A percentile compares a stretch with the other conserved stretches of the same genome.
Conservation (phyloP, 1,139 yeast species). For the Maudiozyma humilis region DNA sequence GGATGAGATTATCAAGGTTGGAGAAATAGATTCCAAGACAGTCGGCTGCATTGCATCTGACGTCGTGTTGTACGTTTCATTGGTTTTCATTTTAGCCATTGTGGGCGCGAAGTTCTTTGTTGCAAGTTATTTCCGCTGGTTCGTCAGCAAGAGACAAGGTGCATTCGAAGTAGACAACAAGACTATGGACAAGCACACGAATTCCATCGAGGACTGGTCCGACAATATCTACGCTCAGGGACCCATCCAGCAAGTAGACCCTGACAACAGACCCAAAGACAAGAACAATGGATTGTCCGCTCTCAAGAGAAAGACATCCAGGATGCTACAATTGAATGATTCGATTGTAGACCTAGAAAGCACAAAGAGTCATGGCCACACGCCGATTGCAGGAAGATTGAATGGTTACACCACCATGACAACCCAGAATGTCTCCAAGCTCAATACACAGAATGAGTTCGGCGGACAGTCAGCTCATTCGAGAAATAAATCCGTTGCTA, state of each 20-base stretch:
- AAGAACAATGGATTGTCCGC: slow-evolving; percentile 19
- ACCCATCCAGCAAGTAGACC: slow-evolving; percentile 45
- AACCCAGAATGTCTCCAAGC: slow-evolving; percentile 27
- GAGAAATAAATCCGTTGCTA: slow-evolving; percentile 8
- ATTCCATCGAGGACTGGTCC: slow-evolving; percentile 74
- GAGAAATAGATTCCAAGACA: slow-evolving; percentile 78
- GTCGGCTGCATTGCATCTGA: slow-evolving; percentile 90
- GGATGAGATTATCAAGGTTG: slow-evolving; percentile 79
- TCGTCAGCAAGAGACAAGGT: slow-evolving; percentile 70
- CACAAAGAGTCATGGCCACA: neutral
- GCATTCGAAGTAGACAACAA: slow-evolving; percentile 54
- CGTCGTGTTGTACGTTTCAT: slow-evolving; percentile 70
- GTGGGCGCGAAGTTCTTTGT: slow-evolving; percentile 67
- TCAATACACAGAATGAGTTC: neutral
- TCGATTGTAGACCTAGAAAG: slow-evolving; percentile 10
- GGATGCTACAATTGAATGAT: slow-evolving; percentile 17
- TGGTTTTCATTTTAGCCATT: slow-evolving; percentile 75
- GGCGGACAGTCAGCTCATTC: neutral
- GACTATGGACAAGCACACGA: slow-evolving; percentile 44
- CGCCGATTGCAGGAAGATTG: slow-evolving; percentile 9
- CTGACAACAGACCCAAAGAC: slow-evolving; percentile 29
- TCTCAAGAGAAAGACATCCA: slow-evolving; percentile 23
- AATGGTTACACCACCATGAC: slow-evolving; percentile 34
- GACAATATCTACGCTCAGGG: slow-evolving; percentile 46
- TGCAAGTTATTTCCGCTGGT: slow-evolving; percentile 88